Percentiles rank a stretch among this genome's conserved stretches.
Conservation (phyloP, 169 alveolate species). For the Plasmodium gallinaceum region DNA sequence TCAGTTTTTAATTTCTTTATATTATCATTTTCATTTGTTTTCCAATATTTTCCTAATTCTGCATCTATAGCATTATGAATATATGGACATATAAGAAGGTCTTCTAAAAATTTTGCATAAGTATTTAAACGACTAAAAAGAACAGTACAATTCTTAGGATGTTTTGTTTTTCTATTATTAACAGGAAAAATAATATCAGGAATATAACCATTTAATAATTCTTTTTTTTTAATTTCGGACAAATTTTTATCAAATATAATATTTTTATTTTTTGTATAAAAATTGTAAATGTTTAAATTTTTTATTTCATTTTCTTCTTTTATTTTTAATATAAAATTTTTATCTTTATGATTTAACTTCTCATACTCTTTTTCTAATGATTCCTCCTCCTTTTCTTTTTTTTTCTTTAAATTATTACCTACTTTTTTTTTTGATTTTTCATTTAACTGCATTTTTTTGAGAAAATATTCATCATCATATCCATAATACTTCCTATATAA, state of each 20-base stretch:
- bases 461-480: conserved; percentile 67
- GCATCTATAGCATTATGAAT: conserved; percentile 72
- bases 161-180: conserved; percentile 58
- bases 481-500: conserved; percentile 42
- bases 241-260: conserved; percentile 47
- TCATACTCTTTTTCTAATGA: conserved; percentile 44
- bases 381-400: conserved; percentile 26
- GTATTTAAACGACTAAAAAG: conserved; percentile 55
- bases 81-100: conserved; percentile 37
- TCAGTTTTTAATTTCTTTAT: conserved; percentile 47
- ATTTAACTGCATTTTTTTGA: conserved; percentile 15
- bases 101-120: conserved; percentile 60
- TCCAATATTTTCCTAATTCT: conserved; percentile 71
- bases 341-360: conserved; percentile 40
- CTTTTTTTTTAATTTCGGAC: conserved; percentile 62
- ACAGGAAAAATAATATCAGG: conserved; percentile 74
- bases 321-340: conserved; percentile 45
- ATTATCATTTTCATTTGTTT: conserved; percentile 57
- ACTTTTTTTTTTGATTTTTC: conserved; percentile 20
- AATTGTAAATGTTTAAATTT: conserved; percentile 22
- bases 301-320: conserved; percentile 42
- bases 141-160: conserved; percentile 58
- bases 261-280: conserved; percentile 62
- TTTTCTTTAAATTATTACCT: conserved; percentile 18
- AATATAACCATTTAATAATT: conserved; percentile 51